phyloP scores from a whole-genome alignment of 2,329 filamentous ascomycete genomes.

The Hymenoscyphus fraxineus region DNA sequence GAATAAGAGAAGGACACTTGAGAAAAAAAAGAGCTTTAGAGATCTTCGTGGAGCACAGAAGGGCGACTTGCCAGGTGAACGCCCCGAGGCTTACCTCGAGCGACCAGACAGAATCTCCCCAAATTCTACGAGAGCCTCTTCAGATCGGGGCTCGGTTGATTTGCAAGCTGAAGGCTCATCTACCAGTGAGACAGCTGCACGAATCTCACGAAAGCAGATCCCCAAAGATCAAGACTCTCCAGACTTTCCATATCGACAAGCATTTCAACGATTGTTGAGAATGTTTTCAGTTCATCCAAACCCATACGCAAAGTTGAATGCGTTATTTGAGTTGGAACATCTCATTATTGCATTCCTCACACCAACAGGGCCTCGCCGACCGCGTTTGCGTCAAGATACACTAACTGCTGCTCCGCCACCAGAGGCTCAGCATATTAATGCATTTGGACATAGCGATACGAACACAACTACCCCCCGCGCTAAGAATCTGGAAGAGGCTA shows the following conservation, averaged over 20 bases:
- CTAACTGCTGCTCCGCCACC: slow-evolving; percentile 47
- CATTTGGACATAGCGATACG: slow-evolving; percentile 30
- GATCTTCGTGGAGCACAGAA: slow-evolving; percentile 55
- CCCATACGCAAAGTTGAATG: slow-evolving; percentile 79
- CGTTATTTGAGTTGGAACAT: slow-evolving; percentile 76
- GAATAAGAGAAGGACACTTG: slow-evolving; percentile 49
- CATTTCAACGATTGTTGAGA: slow-evolving; percentile 74
- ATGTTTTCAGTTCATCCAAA: slow-evolving; percentile 89
- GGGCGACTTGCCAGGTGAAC: slow-evolving; percentile 25
- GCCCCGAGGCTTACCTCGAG: slow-evolving; percentile 22
- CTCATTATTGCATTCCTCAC: slow-evolving; percentile 74
- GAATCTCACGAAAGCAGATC: slow-evolving; percentile 21
- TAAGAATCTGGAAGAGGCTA: slow-evolving; percentile 59
- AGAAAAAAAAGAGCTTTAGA: slow-evolving; percentile 66
- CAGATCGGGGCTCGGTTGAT: slow-evolving; percentile 26
- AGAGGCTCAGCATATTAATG: slow-evolving; percentile 29
- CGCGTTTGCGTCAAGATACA: slow-evolving; percentile 29
- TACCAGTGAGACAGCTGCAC: slow-evolving; percentile 25
- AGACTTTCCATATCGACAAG: slow-evolving; percentile 76
- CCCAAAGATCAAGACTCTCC: slow-evolving; percentile 32
- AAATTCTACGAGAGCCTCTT: slow-evolving; percentile 19
- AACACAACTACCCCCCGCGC: slow-evolving; percentile 34
- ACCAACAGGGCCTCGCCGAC: slow-evolving; percentile 42
- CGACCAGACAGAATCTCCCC: slow-evolving; percentile 28
- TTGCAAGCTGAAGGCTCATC: slow-evolving; percentile 31